Percentiles rank a stretch among this genome's conserved stretches.
These are phyloP conservation scores for Sporothrix pseudoabietina DNA, from an alignment of 2,329 filamentous ascomycete species.

Conservation along the genomic window DNA sequence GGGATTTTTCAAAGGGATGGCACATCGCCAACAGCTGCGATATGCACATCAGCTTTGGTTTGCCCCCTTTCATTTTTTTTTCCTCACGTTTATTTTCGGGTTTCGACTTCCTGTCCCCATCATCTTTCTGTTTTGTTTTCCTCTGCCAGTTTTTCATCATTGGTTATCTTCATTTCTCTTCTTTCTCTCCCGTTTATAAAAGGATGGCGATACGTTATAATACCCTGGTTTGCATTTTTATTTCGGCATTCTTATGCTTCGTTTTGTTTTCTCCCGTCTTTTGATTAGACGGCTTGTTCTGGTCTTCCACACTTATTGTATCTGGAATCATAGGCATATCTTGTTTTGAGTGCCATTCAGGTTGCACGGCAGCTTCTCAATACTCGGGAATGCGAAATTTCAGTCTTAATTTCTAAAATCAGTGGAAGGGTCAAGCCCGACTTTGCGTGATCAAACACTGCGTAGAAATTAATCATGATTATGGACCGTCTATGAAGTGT, in stretches of 20 bases:
- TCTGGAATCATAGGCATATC: background rate
- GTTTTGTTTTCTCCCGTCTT: background rate
- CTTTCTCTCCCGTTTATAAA: conserved; percentile 1
- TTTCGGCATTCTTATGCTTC: background rate
- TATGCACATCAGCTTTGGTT: background rate
- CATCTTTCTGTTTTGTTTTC: conserved; percentile 10
- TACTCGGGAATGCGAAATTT: background rate
- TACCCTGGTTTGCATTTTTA: conserved; percentile 25
- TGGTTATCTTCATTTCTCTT: conserved; percentile 14
- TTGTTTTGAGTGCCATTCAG: background rate
- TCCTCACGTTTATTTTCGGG: background rate
- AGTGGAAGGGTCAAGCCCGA: no score
- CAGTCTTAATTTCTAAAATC: no score
- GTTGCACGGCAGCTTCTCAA: background rate
- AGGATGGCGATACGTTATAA: conserved; percentile 26
- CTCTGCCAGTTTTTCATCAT: background rate
- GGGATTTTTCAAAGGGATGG: background rate
- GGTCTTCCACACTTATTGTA: background rate
- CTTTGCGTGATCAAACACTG: no score
- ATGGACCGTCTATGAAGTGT: no score
- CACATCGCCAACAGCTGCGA: background rate
- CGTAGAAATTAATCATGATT: no score
- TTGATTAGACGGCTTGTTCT: background rate
- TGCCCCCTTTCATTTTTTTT: background rate
- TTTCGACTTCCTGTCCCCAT: background rate